Conservation (phyloP, 108 stramenopile genomes). For the Mediolabrus comicus region DNA sequence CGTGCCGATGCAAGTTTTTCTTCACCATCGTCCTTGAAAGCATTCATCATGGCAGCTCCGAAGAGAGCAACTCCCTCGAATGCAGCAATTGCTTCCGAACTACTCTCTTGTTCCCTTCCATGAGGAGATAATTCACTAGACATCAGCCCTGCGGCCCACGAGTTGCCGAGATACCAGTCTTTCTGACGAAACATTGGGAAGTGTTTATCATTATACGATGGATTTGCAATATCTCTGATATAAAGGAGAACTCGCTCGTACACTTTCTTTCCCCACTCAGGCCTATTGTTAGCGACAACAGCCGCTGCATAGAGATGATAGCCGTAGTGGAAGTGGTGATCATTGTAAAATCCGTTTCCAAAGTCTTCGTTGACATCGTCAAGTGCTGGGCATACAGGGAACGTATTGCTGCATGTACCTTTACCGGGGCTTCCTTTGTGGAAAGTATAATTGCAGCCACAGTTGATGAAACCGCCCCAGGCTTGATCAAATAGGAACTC, state of each 20-base stretch:
- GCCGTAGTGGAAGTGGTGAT: constrained; percentile 59
- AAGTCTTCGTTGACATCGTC: constrained; percentile 87
- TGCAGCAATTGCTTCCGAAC: constrained; percentile 91
- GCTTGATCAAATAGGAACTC: constrained; percentile 85
- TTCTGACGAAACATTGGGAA: constrained; percentile 92
- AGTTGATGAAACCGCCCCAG: constrained; percentile 92
- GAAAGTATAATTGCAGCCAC: constrained; percentile 85
- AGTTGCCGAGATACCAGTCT: constrained; percentile 87
- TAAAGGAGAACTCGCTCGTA: constrained; percentile 82
- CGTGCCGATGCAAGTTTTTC: constrained; percentile 46
- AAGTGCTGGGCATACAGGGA: constrained; percentile 84
- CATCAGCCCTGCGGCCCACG: constrained; percentile 92
- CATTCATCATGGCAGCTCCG: constrained; percentile 76
- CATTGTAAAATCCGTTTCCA: constrained; percentile 66
- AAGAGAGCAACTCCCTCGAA: constrained; percentile 92
- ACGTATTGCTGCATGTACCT: constrained; percentile 64
- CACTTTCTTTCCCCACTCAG: constrained; percentile 81
- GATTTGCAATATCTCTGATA: constrained; percentile 94
- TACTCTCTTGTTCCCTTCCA: constrained; percentile 94
- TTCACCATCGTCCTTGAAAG: constrained; percentile 43
- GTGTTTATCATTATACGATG: constrained; percentile 70
- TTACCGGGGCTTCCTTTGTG: constrained; percentile 24
- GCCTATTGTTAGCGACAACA: constrained; percentile 82
- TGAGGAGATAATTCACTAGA: constrained; percentile 76
- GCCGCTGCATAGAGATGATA: constrained; percentile 93